These are phyloP conservation scores for Aquilaria yunnanensis DNA, from an alignment of 345 rosid genomes.

Conservation along the genomic window DNA sequence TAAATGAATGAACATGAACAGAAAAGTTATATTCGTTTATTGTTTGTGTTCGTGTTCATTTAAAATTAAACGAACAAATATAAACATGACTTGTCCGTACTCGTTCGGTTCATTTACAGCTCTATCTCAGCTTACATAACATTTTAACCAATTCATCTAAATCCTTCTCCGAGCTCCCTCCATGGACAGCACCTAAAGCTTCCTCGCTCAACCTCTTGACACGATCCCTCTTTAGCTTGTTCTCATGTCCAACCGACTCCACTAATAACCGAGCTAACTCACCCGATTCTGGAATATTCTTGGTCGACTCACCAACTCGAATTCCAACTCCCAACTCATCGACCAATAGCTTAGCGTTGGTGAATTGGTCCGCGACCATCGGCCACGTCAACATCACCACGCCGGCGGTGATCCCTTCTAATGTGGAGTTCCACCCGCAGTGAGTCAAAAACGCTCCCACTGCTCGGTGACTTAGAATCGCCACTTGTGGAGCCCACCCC, in stretches of 20 bases:
- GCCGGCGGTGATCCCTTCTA: constrained; percentile 32
- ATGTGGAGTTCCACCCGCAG: constrained; percentile 64
- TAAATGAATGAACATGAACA: too few relatives aligned
- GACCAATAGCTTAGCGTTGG: constrained; percentile 24
- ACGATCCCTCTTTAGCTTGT: constrained; percentile 6
- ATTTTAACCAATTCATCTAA: constrained; percentile 21
- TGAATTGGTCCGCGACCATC: constrained; percentile 33
- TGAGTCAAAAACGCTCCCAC: constrained; percentile 61
- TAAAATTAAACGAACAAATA: too few relatives aligned
- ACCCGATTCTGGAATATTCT: constrained; percentile 20
- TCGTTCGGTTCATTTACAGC: too few relatives aligned
- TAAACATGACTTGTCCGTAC: too few relatives aligned
- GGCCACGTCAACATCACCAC: constrained; percentile 44
- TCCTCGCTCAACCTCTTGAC: constrained; percentile 16
- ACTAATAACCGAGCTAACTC: constrained; percentile 26
- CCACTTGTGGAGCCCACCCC: constrained; percentile 66
- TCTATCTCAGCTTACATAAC: neutral
- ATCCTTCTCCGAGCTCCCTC: constrained; percentile 30
- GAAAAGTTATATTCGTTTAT: too few relatives aligned
- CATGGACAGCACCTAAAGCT: constrained; percentile 15
- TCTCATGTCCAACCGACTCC: constrained; percentile 13
- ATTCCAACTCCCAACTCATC: constrained; percentile 20
- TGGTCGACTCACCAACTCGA: constrained; percentile 27
- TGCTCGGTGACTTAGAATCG: constrained; percentile 34
- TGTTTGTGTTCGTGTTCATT: too few relatives aligned